Evolutionary conservation across 176 grass and related monocot species (phyloP).

Genomic region (Elaeis guineensis): DNA sequence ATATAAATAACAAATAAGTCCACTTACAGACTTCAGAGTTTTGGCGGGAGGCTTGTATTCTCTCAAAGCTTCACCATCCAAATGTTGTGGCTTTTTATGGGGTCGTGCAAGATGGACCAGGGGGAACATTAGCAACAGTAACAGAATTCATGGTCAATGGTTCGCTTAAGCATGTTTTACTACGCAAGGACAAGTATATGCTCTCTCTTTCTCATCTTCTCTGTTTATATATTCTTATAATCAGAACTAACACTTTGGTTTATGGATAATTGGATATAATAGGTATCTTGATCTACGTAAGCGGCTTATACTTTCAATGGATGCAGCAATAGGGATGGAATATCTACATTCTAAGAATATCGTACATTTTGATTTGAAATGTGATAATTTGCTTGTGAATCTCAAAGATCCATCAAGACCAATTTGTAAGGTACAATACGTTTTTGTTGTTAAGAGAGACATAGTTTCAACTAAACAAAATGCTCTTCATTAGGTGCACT

Average conservation of each 20-base stretch:
- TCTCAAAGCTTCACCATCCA: constrained; percentile 87
- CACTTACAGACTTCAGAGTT: constrained; percentile 50
- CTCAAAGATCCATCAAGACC: constrained; percentile 71
- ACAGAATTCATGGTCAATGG: constrained; percentile 92
- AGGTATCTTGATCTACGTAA: constrained; percentile 64
- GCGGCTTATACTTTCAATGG: constrained; percentile 68
- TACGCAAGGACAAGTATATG: constrained; percentile 45
- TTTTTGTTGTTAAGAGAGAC: neutral
- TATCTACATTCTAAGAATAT: constrained; percentile 84
- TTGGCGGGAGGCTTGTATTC: constrained; percentile 78
- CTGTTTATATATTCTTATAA: neutral
- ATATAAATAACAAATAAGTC: too few relatives aligned
- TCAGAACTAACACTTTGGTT: neutral
- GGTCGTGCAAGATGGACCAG: constrained; percentile 65
- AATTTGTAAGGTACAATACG: constrained; percentile 73
- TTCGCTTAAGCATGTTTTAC: constrained; percentile 74
- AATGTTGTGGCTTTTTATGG: constrained; percentile 91
- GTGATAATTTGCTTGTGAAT: constrained; percentile 95
- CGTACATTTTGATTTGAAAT: constrained; percentile 96
- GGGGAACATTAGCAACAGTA: constrained; percentile 67
- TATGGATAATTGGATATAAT: neutral
- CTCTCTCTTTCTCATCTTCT: neutral
- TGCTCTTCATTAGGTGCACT: too few relatives aligned
- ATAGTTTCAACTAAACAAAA: too few relatives aligned
- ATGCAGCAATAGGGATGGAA: constrained; percentile 96